phyloP scores from a whole-genome alignment of 495 filamentous ascomycete genomes.

The Hyaloscypha bicolor region DNA sequence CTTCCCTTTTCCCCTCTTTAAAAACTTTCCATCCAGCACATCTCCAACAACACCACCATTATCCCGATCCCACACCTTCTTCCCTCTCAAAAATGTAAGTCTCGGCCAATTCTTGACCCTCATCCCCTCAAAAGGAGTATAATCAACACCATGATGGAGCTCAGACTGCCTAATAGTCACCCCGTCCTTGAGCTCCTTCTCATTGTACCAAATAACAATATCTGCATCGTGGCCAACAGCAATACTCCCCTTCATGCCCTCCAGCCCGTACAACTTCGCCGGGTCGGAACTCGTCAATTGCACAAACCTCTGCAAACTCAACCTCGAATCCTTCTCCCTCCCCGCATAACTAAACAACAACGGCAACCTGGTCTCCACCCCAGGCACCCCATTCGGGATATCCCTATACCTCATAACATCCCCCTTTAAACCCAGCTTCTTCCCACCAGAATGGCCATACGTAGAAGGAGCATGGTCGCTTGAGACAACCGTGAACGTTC shows the following conservation, averaged over 20 bases:
- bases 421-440: conserved; percentile 39
- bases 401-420: conserved; percentile 34
- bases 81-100: conserved; percentile 37
- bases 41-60: conserved; percentile 30
- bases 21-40: conserved; percentile 34
- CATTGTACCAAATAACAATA: conserved; percentile 47
- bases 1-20: conserved; percentile 29
- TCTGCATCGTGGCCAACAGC: conserved; percentile 52
- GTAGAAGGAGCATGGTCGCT: conserved; percentile 46
- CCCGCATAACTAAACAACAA: conserved; percentile 41
- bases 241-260: conserved; percentile 49
- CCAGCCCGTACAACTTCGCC: conserved; percentile 57
- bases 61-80: conserved; percentile 40
- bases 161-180: conserved; percentile 31
- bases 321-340: conserved; percentile 29
- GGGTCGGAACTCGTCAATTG: conserved; percentile 55
- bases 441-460: conserved; percentile 42
- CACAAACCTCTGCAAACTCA: conserved; percentile 53
- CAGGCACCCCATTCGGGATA: conserved; percentile 56
- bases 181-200: conserved; percentile 24
- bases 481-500: conserved; percentile 48
- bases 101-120: conserved; percentile 40
- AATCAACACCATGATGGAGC: conserved; percentile 40
- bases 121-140: conserved; percentile 41
- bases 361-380: conserved; percentile 55